These are phyloP conservation scores for Irpex lacteus DNA, from an alignment of 1,284 basidiomycete genomes.

Conservation along the genomic window DNA sequence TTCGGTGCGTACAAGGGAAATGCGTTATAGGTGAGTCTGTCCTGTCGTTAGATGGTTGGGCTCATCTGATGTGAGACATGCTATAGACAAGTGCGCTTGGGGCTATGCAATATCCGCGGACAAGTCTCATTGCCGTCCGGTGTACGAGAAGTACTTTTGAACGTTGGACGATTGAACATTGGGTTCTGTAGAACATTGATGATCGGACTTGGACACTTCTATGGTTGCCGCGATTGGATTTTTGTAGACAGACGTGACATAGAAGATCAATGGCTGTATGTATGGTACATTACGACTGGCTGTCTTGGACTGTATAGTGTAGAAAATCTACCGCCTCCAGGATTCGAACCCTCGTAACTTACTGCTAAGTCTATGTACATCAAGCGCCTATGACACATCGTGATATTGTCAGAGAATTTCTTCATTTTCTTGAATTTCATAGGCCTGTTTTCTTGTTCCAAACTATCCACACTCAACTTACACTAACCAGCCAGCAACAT, in stretches of 20 bases:
- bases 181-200: neutral
- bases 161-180: neutral
- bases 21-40: conserved; percentile 22
- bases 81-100: neutral
- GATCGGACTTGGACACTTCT: neutral
- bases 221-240: neutral
- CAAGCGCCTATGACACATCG: too few species aligned
- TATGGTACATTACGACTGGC: neutral
- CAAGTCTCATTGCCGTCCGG: neutral
- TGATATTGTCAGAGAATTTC: neutral
- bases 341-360: neutral
- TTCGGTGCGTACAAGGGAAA: conserved; percentile 17
- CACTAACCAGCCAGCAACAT: neutral
- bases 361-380: neutral
- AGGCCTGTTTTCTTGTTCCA: neutral
- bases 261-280: neutral
- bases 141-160: neutral
- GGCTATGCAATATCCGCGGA: neutral
- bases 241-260: neutral
- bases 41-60: too few species aligned
- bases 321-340: neutral
- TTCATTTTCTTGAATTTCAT: neutral
- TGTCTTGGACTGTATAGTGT: neutral
- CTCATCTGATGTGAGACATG: too few species aligned
- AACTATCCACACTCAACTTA: neutral